Evolutionary conservation across 2,329 filamentous ascomycete genomes (phyloP), one percentile per base, ranked within the genome.

Genomic region (Colletotrichum paranaense): DNA sequence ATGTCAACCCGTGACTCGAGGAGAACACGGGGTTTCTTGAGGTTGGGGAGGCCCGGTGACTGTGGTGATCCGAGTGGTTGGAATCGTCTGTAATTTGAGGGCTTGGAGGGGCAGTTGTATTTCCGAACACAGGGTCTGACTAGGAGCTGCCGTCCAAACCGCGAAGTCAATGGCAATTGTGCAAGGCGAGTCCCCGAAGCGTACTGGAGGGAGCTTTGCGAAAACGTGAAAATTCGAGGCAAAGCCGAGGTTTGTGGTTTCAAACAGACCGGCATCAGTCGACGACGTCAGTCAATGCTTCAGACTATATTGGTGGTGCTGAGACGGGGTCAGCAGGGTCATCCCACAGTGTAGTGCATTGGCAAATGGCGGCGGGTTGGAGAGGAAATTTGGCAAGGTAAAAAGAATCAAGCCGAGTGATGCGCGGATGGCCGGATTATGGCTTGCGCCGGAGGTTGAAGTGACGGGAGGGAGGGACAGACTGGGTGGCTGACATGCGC

Each of bases 201-300:
- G 58, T 56, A 42, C 46, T 26, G 53, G 49, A 70, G 28, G 14
- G 32, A 14, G 56, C 56, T 65, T 57, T 56, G 67, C 49, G 60
- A 35, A 24, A 62, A 60, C 28, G 38, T 57, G 28, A 62, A 62
- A 53, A 71, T 42, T 38, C 60, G 60, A 70, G 60, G 67, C 67
- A 73, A 62, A 65, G 71, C 71, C 67, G 60, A 70, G 49, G 28
- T 60, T 62, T 64, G 67, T 65, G 60, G 60, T 73, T 73, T 73
- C 71, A 66, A 70, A 56, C 71, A 62, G 71, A 65, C 67, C 67
- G 46, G 67, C 71, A 73, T 73, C 60, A 73, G 71, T 73, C 60
- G 60, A 73, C 60, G 22, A 70, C 46, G 46, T 73, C 46, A 58
- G 63, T 65, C 19, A 56, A 60, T 70, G 67, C 60, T 56, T 12